These are phyloP conservation scores for Mortierella claussenii DNA, from an alignment of 192 early-diverging fungal genomes.

Conservation along the genomic window DNA sequence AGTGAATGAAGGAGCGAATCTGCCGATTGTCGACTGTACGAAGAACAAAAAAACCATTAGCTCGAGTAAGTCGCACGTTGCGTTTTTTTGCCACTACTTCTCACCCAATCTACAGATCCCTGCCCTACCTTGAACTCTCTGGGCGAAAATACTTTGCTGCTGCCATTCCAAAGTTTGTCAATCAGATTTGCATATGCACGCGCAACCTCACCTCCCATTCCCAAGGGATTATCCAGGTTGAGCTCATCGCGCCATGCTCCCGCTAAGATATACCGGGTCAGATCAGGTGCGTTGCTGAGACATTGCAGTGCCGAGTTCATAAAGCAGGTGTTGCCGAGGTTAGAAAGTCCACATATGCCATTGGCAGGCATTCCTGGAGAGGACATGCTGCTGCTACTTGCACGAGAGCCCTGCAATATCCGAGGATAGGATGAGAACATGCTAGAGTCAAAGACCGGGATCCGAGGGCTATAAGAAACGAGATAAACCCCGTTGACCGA, in stretches of 20 bases:
- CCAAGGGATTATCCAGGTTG: constrained; percentile 77
- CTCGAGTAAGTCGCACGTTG: neutral
- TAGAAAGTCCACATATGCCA: constrained; percentile 77
- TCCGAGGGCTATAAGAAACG: constrained; percentile 1
- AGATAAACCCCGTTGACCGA: constrained; percentile 21
- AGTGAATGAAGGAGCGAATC: constrained; percentile 78
- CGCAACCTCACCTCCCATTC: constrained; percentile 79
- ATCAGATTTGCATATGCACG: constrained; percentile 73
- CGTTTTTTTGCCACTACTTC: neutral
- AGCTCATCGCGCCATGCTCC: constrained; percentile 68
- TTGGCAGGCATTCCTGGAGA: constrained; percentile 26
- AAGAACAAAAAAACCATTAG: neutral
- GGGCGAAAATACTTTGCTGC: constrained; percentile 68
- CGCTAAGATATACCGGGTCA: constrained; percentile 73
- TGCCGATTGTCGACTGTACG: constrained; percentile 63
- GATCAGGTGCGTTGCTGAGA: constrained; percentile 75
- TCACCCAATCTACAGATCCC: neutral
- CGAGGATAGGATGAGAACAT: constrained; percentile 9
- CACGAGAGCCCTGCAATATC: constrained; percentile 13
- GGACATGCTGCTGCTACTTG: no score
- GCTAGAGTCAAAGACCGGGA: neutral
- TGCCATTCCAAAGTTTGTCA: constrained; percentile 71
- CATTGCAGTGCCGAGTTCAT: constrained; percentile 90
- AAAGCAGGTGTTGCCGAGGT: constrained; percentile 91
- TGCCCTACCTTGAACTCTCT: constrained; percentile 76